A percentile compares a stretch with the other conserved stretches of the same genome.
These are phyloP conservation scores for Phytopythium aichiense DNA, from an alignment of 352 stramenopile species.

Conservation along the genomic window DNA sequence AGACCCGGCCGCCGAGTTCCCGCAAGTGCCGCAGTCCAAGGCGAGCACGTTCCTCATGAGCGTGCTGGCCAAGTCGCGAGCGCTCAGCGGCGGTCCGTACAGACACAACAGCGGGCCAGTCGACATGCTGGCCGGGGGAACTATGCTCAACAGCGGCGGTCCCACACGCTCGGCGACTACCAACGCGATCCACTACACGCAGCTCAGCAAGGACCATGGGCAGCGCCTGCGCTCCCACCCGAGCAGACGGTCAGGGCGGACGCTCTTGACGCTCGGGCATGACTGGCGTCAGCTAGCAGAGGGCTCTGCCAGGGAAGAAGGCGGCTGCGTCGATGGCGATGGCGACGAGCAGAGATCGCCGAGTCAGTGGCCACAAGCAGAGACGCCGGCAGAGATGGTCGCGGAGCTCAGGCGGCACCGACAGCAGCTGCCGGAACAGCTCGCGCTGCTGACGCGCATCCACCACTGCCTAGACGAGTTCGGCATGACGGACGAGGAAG, in stretches of 20 bases:
- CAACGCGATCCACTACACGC: conserved; percentile 19
- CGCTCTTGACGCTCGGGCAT: not conserved
- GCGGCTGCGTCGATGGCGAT: not conserved
- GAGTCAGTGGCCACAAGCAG: not conserved
- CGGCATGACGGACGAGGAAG: conserved; percentile 15
- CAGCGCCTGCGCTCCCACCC: conserved; percentile 11
- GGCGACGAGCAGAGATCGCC: not conserved
- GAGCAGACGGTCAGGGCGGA: not conserved
- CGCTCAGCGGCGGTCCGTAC: not conserved
- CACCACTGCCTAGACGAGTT: conserved; percentile 23
- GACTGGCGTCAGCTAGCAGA: not conserved
- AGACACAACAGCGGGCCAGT: not conserved
- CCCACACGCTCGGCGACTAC: not conserved
- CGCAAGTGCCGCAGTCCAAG: conserved; percentile 40
- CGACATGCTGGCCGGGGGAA: not conserved
- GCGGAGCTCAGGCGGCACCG: conserved; percentile 25
- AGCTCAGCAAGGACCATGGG: conserved; percentile 5
- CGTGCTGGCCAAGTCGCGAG: conserved; percentile 37
- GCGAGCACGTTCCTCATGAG: conserved; percentile 51
- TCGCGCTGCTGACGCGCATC: conserved; percentile 37
- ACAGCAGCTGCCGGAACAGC: conserved; percentile 34
- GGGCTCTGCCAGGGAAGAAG: not conserved
- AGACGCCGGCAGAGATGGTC: conserved; percentile 21
- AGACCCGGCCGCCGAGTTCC: not conserved
- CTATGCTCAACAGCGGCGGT: conserved; percentile 2